These are phyloP conservation scores for Pseudevernia furfuracea DNA, from an alignment of 495 filamentous ascomycete species.

Conservation along the genomic window DNA sequence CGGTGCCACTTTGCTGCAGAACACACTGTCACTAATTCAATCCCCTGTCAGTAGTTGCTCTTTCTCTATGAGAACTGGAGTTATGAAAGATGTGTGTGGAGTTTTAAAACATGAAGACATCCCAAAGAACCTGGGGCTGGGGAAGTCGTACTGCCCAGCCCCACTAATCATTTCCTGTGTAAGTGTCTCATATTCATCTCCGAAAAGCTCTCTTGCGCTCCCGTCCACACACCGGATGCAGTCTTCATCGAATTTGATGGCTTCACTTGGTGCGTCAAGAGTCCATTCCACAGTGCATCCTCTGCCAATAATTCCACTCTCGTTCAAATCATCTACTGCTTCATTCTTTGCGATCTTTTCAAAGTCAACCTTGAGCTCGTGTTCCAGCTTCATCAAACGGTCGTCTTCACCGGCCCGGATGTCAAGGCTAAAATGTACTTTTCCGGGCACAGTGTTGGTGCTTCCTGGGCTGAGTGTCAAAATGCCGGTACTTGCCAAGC, in stretches of 20 bases:
- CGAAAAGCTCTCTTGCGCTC: conserved; percentile 49
- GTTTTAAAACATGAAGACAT: neutral
- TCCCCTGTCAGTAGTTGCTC: neutral
- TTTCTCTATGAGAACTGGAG: neutral
- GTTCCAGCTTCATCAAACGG: conserved; percentile 49
- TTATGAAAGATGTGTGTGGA: neutral
- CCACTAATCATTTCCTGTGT: conserved; percentile 47
- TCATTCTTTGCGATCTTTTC: conserved; percentile 48
- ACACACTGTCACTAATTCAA: conserved; percentile 42
- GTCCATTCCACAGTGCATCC: conserved; percentile 52
- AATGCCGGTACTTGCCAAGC: conserved; percentile 65
- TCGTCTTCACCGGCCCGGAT: conserved; percentile 56
- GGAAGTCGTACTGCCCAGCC: conserved; percentile 41
- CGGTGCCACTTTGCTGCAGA: conserved; percentile 33
- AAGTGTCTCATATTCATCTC: conserved; percentile 36
- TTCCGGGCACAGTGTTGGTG: conserved; percentile 69
- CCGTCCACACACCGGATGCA: conserved; percentile 60
- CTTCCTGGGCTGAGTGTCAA: conserved; percentile 57
- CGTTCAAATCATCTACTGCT: conserved; percentile 34
- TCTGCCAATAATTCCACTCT: conserved; percentile 40
- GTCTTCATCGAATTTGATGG: conserved; percentile 60
- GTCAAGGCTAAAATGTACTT: conserved; percentile 63
- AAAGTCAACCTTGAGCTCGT: conserved; percentile 49
- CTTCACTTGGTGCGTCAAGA: conserved; percentile 55
- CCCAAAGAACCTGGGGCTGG: neutral